Evolutionary conservation across 768 basidiomycete species (phyloP).

Genomic region (Amanita polypyramis): DNA sequence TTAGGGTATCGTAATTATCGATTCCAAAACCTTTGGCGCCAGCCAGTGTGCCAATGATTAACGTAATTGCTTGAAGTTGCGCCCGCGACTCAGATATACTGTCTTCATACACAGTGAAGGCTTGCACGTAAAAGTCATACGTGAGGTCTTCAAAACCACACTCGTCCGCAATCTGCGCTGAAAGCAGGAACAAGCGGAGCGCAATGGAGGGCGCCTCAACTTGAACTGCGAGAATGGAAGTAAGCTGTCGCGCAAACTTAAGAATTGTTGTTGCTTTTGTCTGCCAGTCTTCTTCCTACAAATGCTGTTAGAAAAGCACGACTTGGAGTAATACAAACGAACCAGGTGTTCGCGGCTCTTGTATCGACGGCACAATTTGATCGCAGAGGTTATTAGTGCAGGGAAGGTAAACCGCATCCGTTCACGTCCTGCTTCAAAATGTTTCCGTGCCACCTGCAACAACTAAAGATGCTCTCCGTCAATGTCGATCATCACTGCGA

Average conservation of each 20-base stretch:
- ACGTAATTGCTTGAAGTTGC: slow-evolving; percentile 93
- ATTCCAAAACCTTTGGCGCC: slow-evolving; percentile 83
- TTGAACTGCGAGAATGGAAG: slow-evolving; percentile 84
- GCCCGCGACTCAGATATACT: slow-evolving; percentile 92
- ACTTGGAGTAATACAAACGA: slow-evolving; percentile 11
- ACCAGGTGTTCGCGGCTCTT: slow-evolving; percentile 72
- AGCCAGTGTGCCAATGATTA: slow-evolving; percentile 87
- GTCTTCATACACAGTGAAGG: slow-evolving; percentile 97
- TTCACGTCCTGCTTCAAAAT: slow-evolving; percentile 88
- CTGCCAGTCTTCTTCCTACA: slow-evolving; percentile 80
- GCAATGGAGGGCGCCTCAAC: slow-evolving; percentile 91
- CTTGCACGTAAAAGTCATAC: slow-evolving; percentile 97
- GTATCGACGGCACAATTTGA: slow-evolving; percentile 88
- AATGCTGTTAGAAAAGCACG: slow-evolving; percentile 1
- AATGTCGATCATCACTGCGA: neutral
- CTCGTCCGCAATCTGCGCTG: slow-evolving; percentile 92
- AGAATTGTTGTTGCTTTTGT: slow-evolving; percentile 78
- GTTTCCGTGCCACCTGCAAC: slow-evolving; percentile 80
- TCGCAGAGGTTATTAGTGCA: slow-evolving; percentile 85
- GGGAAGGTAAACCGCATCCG: slow-evolving; percentile 97
- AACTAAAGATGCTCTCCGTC: slow-evolving; percentile 36
- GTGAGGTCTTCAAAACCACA: slow-evolving; percentile 92
- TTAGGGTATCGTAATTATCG: slow-evolving; percentile 95
- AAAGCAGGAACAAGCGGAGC: slow-evolving; percentile 88
- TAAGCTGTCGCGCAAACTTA: slow-evolving; percentile 90